Conservation (phyloP, 1,284 basidiomycete species). For the Takashimella tepidaria region DNA sequence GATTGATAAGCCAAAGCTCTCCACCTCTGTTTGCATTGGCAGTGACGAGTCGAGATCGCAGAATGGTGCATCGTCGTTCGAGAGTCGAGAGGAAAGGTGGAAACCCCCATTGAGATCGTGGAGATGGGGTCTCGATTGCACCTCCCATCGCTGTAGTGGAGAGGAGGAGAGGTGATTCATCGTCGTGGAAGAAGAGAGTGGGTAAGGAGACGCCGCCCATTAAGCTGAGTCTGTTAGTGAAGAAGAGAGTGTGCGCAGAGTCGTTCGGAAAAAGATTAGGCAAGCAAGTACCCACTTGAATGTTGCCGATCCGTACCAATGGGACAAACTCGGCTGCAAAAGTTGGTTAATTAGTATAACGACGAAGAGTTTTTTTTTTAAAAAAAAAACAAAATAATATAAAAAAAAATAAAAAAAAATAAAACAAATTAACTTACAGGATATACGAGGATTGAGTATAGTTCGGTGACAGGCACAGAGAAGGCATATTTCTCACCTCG, state of each 20-base stretch:
- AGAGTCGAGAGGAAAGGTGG: constrained; percentile 66
- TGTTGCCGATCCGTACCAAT: constrained; percentile 48
- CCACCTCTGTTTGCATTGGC: constrained; percentile 30
- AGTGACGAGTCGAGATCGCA: constrained; percentile 56
- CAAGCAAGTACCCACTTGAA: constrained; percentile 37
- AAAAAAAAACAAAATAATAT: no score
- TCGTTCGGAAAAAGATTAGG: not conserved
- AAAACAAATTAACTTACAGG: constrained; percentile 50
- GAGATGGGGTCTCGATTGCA: constrained; percentile 49
- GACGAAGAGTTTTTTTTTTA: no score
- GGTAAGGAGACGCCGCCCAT: constrained; percentile 84
- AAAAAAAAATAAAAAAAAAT: constrained; percentile 1
- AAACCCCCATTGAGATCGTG: constrained; percentile 52
- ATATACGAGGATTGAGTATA: constrained; percentile 84
- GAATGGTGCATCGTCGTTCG: constrained; percentile 66
- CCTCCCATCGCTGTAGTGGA: constrained; percentile 11
- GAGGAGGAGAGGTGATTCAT: constrained; percentile 61
- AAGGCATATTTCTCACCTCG: constrained; percentile 88
- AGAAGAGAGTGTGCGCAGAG: not conserved
- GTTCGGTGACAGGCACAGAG: constrained; percentile 78
- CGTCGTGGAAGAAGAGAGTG: constrained; percentile 91
- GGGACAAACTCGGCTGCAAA: constrained; percentile 38
- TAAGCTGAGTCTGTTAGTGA: constrained; percentile 71
- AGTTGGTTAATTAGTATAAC: not conserved
- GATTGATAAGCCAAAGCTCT: constrained; percentile 84